phyloP scores from a whole-genome alignment of 2,329 filamentous ascomycete genomes.

The Cladosporium halotolerans region DNA sequence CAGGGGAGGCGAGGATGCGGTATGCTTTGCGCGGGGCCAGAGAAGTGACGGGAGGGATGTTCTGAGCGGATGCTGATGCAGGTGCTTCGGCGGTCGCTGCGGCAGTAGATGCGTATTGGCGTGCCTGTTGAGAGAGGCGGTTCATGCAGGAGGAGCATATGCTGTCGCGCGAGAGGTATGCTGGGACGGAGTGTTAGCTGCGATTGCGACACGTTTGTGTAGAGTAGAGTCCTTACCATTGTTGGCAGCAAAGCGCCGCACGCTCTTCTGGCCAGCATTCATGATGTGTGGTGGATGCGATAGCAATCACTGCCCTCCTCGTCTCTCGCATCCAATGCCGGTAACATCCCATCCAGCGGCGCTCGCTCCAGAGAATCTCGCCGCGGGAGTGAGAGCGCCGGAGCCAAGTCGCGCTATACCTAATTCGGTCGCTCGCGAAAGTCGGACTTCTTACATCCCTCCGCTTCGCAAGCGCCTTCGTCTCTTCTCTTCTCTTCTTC shows the following conservation, averaged over 20 bases:
- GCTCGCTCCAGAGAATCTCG: neutral
- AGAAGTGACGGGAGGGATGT: slow-evolving; percentile 33
- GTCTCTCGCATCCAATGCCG: slow-evolving; percentile 2
- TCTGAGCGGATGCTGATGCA: slow-evolving; percentile 22
- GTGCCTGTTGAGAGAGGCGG: slow-evolving; percentile 32
- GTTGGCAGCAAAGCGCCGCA: slow-evolving; percentile 36
- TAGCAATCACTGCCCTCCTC: neutral
- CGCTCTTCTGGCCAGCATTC: slow-evolving; percentile 41
- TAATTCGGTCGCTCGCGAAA: neutral
- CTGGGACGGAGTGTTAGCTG: slow-evolving; percentile 8
- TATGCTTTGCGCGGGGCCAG: slow-evolving; percentile 43
- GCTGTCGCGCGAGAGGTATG: slow-evolving; percentile 34
- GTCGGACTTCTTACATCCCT: neutral
- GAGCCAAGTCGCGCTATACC: slow-evolving; percentile 4
- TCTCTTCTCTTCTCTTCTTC: slow-evolving; percentile 32
- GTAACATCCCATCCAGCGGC: neutral
- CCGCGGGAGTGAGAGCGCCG: slow-evolving; percentile 4
- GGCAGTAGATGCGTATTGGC: slow-evolving; percentile 31
- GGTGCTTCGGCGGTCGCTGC: slow-evolving; percentile 28
- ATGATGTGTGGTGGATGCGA: slow-evolving; percentile 25
- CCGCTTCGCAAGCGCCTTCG: slow-evolving; percentile 10
- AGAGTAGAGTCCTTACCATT: slow-evolving; percentile 30
- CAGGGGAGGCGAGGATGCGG: slow-evolving; percentile 56
- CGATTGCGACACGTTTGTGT: neutral
- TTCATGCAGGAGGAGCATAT: slow-evolving; percentile 43